Conservation (phyloP, 2,329 filamentous ascomycete species). For the Gnomoniopsis smithogilvyi region DNA sequence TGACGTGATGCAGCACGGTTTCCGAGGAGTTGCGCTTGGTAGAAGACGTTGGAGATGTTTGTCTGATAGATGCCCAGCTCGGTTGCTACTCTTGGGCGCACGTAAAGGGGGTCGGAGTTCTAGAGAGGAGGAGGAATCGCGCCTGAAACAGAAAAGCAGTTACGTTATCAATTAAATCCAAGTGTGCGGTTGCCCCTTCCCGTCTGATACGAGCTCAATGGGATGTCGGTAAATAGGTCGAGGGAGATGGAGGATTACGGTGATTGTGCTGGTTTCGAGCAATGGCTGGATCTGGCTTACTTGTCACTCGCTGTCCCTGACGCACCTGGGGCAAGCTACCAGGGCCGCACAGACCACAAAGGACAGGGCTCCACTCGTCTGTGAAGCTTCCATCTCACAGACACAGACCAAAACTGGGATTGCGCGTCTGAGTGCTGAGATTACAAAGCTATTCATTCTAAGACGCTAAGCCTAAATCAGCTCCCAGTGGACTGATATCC, state of each 20-base stretch:
- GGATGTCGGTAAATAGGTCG: slow-evolving; percentile 5
- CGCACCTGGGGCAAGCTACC: slow-evolving; percentile 3
- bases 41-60: slow-evolving; percentile 3
- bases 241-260: slow-evolving; percentile 1
- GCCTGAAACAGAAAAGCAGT: slow-evolving; percentile 1
- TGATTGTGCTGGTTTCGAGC: background rate
- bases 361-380: background rate
- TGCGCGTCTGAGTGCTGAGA: too few species aligned
- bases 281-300: background rate
- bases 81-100: slow-evolving; percentile 6
- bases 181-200: slow-evolving; percentile 1
- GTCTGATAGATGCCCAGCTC: slow-evolving; percentile 15
- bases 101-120: slow-evolving; percentile 10
- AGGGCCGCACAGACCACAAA: slow-evolving; percentile 6
- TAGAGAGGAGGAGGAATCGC: slow-evolving; percentile 11
- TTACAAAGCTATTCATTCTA: too few species aligned
- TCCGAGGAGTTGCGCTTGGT: background rate
- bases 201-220: slow-evolving; percentile 7
- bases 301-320: slow-evolving; percentile 2
- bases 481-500: too few species aligned
- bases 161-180: slow-evolving; percentile 7
- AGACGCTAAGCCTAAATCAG: too few species aligned
- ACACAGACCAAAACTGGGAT: too few species aligned
- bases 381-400: too few species aligned
- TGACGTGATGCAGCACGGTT: background rate